phyloP scores from a whole-genome alignment of 2,329 filamentous ascomycete species.

The Thielaviopsis musarum region DNA sequence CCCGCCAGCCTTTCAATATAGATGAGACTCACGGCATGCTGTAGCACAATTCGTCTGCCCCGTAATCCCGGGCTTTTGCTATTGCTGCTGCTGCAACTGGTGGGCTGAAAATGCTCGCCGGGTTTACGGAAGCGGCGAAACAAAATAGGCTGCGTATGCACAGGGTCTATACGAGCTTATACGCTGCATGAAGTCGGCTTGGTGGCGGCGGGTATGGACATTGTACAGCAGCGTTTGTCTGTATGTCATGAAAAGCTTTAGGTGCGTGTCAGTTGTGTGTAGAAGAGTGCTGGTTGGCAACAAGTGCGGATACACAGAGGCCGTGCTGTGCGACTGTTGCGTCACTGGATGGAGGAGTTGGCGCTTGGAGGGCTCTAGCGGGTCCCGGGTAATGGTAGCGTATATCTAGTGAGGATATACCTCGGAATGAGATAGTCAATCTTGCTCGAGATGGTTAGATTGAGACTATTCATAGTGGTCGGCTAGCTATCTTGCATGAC shows the following conservation, averaged over 20 bases:
- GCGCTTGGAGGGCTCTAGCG: not conserved
- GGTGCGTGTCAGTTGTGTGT: not conserved
- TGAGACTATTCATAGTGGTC: not conserved
- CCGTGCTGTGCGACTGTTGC: not conserved
- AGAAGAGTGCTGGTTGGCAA: not conserved
- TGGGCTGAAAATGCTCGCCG: not conserved
- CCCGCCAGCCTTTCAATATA: not conserved
- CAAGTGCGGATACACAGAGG: not conserved
- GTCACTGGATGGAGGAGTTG: not conserved
- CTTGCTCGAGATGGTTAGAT: not conserved
- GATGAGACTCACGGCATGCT: not conserved
- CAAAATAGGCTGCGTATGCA: not conserved
- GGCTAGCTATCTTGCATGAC: not conserved
- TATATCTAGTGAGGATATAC: not conserved
- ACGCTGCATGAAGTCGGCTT: not conserved
- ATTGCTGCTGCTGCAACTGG: too few relatives aligned
- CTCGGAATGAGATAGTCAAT: not conserved
- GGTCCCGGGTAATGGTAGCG: not conserved
- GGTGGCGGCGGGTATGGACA: not conserved
- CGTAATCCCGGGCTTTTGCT: not conserved
- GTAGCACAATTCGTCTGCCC: not conserved
- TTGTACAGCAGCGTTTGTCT: not conserved
- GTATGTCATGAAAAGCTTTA: not conserved
- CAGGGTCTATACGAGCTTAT: not conserved
- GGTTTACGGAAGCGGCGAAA: not conserved